Evolutionary conservation across 176 grass and related monocot species (phyloP).

Genomic region (Thinopyrum elongatum): DNA sequence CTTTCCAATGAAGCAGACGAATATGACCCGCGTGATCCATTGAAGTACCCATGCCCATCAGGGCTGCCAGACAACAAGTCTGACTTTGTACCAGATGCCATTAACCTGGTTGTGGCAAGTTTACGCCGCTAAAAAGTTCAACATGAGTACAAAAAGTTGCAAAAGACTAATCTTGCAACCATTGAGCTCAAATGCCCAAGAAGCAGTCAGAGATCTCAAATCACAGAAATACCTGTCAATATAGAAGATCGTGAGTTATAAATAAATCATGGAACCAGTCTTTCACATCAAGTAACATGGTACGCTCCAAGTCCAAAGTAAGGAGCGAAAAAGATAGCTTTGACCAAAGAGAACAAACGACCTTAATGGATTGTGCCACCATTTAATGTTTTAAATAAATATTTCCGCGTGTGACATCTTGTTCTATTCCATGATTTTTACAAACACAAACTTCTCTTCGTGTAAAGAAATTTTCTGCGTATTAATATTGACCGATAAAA

Average conservation of each 20-base stretch:
- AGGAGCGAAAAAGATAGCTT: conserved; percentile 10
- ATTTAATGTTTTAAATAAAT: conserved; percentile 11
- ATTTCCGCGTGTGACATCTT: neutral
- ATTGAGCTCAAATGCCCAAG: conserved; percentile 31
- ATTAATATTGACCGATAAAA: conserved; percentile 10
- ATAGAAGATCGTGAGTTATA: conserved; percentile 16
- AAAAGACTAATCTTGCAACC: conserved; percentile 32
- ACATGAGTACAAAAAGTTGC: conserved; percentile 26
- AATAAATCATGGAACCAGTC: conserved; percentile 1
- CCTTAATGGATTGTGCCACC: neutral
- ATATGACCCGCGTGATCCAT: conserved; percentile 49
- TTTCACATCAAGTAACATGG: neutral
- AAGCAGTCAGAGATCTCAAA: conserved; percentile 24
- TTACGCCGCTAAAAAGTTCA: conserved; percentile 23
- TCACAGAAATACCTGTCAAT: conserved; percentile 36
- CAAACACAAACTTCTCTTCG: neutral
- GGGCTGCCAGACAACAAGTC: conserved; percentile 61
- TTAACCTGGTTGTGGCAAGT: conserved; percentile 38
- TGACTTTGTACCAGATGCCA: conserved; percentile 76
- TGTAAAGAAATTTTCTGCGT: neutral
- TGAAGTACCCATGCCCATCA: conserved; percentile 66
- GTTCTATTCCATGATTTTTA: neutral
- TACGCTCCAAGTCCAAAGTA: neutral
- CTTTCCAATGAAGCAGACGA: conserved; percentile 65
- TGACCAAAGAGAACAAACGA: conserved; percentile 9